Percentiles rank a stretch among this genome's conserved stretches.
phyloP scores from a whole-genome alignment of 148 eudicot genomes.

The Persicaria tinctoria region DNA sequence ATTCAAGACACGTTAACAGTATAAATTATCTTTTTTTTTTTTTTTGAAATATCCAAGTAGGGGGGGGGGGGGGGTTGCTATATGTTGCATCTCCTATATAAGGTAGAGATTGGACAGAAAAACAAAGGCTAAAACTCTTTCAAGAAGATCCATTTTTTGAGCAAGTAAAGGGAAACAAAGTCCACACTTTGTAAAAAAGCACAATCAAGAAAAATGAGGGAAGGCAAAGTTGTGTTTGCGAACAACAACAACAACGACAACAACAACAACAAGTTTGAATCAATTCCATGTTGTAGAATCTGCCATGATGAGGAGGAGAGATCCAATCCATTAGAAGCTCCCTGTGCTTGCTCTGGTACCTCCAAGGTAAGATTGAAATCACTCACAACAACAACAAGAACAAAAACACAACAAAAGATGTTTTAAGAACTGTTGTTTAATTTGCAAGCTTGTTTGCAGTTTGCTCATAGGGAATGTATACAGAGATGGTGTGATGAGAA shows the following conservation, averaged over 20 bases:
- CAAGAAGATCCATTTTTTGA: no score
- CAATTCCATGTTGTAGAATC: conserved; percentile 52
- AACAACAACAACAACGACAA: not conserved
- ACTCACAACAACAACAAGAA: not conserved
- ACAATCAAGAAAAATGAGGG: not conserved
- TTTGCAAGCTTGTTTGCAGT: conserved; percentile 27
- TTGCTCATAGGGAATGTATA: conserved; percentile 95
- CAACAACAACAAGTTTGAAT: not conserved
- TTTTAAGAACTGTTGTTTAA: not conserved
- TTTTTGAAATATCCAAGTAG: no score
- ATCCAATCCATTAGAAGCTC: conserved; percentile 60
- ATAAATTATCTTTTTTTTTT: no score
- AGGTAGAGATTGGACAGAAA: no score
- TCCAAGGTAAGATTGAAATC: conserved; percentile 39
- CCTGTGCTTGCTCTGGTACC: conserved; percentile 93
- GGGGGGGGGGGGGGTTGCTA: no score
- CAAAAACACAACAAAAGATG: not conserved
- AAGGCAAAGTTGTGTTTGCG: not conserved
- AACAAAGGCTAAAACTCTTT: no score
- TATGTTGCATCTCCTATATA: no score
- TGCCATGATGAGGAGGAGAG: conserved; percentile 87
- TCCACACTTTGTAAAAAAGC: no score
- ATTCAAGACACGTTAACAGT: no score
- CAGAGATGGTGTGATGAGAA: conserved; percentile 98
- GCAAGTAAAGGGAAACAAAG: no score